Conservation (phyloP, 768 basidiomycete genomes). For the Strobilomyces confusus region DNA sequence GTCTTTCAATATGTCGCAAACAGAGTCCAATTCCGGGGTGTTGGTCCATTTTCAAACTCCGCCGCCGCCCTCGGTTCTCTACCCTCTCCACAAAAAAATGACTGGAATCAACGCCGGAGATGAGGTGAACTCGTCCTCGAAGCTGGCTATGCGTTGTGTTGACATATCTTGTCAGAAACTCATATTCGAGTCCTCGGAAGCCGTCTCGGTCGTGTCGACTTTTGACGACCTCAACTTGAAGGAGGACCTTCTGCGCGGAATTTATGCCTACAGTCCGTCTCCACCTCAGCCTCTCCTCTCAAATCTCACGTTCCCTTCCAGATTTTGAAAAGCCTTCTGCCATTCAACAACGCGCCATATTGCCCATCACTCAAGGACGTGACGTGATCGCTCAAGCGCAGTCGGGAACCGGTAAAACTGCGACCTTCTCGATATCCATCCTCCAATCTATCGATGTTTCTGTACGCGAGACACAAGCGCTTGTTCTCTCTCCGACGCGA, state of each 20-base stretch:
- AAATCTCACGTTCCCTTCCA: slow-evolving; percentile 24
- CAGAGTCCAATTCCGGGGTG: not conserved
- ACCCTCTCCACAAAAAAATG: slow-evolving; percentile 50
- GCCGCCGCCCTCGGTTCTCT: slow-evolving; percentile 26
- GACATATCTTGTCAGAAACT: slow-evolving; percentile 58
- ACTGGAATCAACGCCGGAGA: slow-evolving; percentile 81
- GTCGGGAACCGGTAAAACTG: slow-evolving; percentile 99
- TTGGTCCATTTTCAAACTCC: slow-evolving; percentile 51
- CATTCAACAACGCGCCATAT: slow-evolving; percentile 96
- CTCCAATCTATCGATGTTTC: slow-evolving; percentile 96
- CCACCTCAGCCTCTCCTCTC: not conserved
- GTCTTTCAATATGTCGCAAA: not conserved
- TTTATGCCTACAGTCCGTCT: slow-evolving; percentile 91
- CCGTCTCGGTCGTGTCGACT: slow-evolving; percentile 82
- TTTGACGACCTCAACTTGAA: slow-evolving; percentile 91
- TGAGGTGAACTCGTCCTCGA: slow-evolving; percentile 50
- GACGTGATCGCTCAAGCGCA: slow-evolving; percentile 99
- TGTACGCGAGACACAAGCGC: slow-evolving; percentile 91
- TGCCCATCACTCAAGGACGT: slow-evolving; percentile 91
- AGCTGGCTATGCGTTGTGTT: slow-evolving; percentile 1
- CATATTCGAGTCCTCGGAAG: slow-evolving; percentile 92
- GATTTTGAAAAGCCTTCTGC: slow-evolving; percentile 98
- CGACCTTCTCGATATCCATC: slow-evolving; percentile 97
- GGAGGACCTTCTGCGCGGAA: slow-evolving; percentile 91
- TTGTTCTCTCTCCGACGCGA: slow-evolving; percentile 96